These are phyloP conservation scores for Seiridium unicorne DNA, from an alignment of 2,329 filamentous ascomycete species.

Conservation along the genomic window DNA sequence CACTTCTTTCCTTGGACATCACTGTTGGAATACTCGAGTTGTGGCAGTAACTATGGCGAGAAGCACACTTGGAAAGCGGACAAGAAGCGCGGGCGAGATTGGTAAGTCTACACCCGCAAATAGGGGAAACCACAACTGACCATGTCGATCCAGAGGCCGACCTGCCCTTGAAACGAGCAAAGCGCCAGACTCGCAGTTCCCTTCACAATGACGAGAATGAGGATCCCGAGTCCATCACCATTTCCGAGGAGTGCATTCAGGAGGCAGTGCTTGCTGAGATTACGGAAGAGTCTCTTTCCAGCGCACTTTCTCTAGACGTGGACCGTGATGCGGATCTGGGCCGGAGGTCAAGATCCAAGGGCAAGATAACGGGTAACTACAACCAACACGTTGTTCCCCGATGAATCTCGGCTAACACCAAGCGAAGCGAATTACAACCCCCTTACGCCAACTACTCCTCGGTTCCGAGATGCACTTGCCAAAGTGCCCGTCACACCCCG, in stretches of 20 bases:
- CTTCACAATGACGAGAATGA: conserved; percentile 66
- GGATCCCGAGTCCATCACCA: conserved; percentile 48
- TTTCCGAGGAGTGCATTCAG: conserved; percentile 35
- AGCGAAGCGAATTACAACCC: conserved; percentile 38
- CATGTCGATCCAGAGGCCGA: conserved; percentile 21
- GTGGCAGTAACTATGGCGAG: conserved; percentile 4
- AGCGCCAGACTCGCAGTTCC: conserved; percentile 39
- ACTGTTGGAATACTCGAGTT: neutral
- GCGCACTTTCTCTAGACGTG: neutral
- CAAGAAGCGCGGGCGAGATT: conserved; percentile 33
- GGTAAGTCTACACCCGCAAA: conserved; percentile 24
- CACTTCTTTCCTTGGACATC: neutral
- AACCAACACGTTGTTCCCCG: neutral
- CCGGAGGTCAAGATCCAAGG: neutral
- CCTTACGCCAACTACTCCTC: conserved; percentile 70
- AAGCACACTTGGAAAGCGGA: conserved; percentile 39
- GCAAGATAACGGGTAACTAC: neutral
- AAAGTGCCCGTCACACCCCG: conserved; percentile 75
- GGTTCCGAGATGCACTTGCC: conserved; percentile 76
- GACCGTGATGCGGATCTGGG: neutral
- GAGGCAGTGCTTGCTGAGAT: conserved; percentile 41
- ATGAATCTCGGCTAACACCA: neutral
- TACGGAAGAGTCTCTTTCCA: conserved; percentile 28
- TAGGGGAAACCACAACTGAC: conserved; percentile 17
- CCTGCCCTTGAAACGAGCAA: conserved; percentile 44